Conservation (phyloP, 2,329 filamentous ascomycete species). For the Didymella arachidicola region DNA sequence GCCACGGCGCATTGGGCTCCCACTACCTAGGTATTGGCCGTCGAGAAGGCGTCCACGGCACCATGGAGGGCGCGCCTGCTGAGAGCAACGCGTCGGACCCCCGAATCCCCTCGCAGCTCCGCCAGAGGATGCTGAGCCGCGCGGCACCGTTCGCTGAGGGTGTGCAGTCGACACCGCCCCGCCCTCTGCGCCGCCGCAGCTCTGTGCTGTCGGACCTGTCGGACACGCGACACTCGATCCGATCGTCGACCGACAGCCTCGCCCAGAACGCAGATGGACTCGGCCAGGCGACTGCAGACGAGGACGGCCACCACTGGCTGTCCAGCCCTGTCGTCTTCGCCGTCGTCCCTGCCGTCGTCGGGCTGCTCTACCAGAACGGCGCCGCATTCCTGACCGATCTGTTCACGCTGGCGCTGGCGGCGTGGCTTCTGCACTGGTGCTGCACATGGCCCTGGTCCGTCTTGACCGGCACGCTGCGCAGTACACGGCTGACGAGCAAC, state of each 20-base stretch:
- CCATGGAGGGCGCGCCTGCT: slow-evolving; percentile 35
- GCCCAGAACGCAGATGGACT: slow-evolving; percentile 47
- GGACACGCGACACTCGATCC: slow-evolving; percentile 70
- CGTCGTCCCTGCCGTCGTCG: slow-evolving; percentile 83
- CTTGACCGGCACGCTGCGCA: not conserved
- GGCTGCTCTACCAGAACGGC: slow-evolving; percentile 84
- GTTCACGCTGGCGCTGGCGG: slow-evolving; percentile 79
- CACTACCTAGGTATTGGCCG: slow-evolving; percentile 8
- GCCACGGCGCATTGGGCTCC: slow-evolving; percentile 19
- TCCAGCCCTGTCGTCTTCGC: slow-evolving; percentile 84
- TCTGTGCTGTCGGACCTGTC: slow-evolving; percentile 82
- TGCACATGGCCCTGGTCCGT: slow-evolving; percentile 85
- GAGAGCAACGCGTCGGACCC: slow-evolving; percentile 30
- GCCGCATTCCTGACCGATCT: slow-evolving; percentile 84
- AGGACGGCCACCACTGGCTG: slow-evolving; percentile 74
- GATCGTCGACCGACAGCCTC: slow-evolving; percentile 74
- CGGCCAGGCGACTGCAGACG: slow-evolving; percentile 46
- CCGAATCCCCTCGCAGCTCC: slow-evolving; percentile 41
- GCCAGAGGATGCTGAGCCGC: slow-evolving; percentile 48
- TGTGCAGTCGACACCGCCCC: slow-evolving; percentile 28
- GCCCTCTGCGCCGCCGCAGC: slow-evolving; percentile 66
- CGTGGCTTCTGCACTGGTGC: slow-evolving; percentile 90
- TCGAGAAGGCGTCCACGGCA: slow-evolving; percentile 12
- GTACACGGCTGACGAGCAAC: not conserved
- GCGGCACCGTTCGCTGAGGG: slow-evolving; percentile 48